phyloP scores from a whole-genome alignment of 2,329 filamentous ascomycete species.

The Magnaporthiopsis incrustans region DNA sequence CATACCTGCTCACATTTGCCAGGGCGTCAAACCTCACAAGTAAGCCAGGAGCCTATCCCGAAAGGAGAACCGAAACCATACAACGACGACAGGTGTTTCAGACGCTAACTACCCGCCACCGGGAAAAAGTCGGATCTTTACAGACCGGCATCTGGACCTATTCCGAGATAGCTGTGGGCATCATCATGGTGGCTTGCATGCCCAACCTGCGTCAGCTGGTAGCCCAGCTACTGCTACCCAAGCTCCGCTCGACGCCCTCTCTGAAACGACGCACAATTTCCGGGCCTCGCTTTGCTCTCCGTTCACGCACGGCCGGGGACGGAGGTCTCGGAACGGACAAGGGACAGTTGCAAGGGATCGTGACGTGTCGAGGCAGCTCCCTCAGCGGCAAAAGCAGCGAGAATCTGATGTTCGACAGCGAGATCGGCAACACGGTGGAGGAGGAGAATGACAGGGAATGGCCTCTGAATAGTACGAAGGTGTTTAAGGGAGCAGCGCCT shows the following conservation, averaged over 20 bases:
- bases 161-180: background rate
- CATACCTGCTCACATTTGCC: background rate
- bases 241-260: background rate
- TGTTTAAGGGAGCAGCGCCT: too few relatives aligned
- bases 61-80: background rate
- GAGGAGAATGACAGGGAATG: background rate
- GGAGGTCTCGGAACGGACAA: background rate
- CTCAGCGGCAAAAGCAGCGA: background rate
- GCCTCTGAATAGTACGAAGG: too few relatives aligned
- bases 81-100: background rate
- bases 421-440: too few relatives aligned
- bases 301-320: background rate
- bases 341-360: background rate
- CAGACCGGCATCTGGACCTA: slow-evolving; percentile 2
- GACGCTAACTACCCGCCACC: background rate
- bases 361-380: background rate
- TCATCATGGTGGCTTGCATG: slow-evolving; percentile 6
- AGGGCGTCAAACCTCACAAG: background rate
- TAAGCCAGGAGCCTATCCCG: background rate
- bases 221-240: slow-evolving; percentile 1
- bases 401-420: background rate
- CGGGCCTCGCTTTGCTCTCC: background rate
- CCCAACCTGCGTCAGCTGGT: slow-evolving; percentile 3
- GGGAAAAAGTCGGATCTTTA: background rate
- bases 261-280: background rate